Evolutionary conservation across 192 early-diverging fungal species (phyloP), one percentile per base, ranked within the genome.

Genomic region (Coemansia sp.): DNA sequence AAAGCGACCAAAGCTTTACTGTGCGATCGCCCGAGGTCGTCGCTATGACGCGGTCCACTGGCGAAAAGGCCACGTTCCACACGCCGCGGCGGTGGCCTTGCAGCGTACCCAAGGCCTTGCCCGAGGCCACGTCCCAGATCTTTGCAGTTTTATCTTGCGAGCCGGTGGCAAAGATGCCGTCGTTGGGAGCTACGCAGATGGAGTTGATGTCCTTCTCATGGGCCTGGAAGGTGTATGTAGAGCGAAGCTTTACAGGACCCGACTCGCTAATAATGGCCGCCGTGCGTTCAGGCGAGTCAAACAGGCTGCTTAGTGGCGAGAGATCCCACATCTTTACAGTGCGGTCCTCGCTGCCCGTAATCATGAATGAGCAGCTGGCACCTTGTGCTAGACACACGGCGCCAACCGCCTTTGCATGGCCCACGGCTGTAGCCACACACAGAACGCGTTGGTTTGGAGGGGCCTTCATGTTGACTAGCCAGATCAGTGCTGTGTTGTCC

Each of bases 131-230:
- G 52, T 89, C 90, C 94, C 94, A 98, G 9, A 97, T 68, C 78
- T 96, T 98, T 64, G 93, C 93, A 0, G 93, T 90, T 84, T 97
- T 98, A 82, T 99, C 98, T 69, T 95, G 93, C 39, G 95, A 94
- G 28, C 91, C 95, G 8, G 95, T 93, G 1, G 95, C 95, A 88
- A 99, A 96, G 4, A 96, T 68, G 55, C 88, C 88, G 82, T 96
- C 93, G 80, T 95, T 95, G 6, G 96, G 96, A 4, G 96, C 88
- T 28, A 99, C 83, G 43, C 89, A 86, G 32, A 99, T 88, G 2
- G 94, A 87, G 76, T 99, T 96, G 79, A 99, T 97, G 77, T 97
- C 96, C 77, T 94, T 96, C 28, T 96, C 96, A 77, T 99, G 98
- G 0, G 96, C 96, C 69, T 92, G 89, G 76, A 96, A 87, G 9